A percentile compares a stretch with the other conserved stretches of the same genome.
Evolutionary conservation across 2,329 filamentous ascomycete genomes (phyloP).

Genomic region (Colletotrichum lini): DNA sequence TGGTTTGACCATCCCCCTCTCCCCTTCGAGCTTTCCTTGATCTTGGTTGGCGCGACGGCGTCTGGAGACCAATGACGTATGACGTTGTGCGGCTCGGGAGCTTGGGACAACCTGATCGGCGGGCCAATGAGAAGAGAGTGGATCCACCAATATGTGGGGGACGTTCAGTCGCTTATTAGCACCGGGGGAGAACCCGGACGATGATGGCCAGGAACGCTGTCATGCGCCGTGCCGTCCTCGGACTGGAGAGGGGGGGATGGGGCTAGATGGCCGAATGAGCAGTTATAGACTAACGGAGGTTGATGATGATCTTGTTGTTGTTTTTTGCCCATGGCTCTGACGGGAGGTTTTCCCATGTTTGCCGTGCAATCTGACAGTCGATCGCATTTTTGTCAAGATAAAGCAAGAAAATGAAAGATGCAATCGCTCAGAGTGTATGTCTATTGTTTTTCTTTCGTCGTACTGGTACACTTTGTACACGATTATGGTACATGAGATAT

Average conservation of each 20-base stretch:
- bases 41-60: slow-evolving; percentile 36
- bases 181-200: slow-evolving; percentile 29
- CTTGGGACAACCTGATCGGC: slow-evolving; percentile 30
- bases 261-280: background rate
- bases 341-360: background rate
- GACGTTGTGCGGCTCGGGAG: slow-evolving; percentile 40
- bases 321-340: slow-evolving; percentile 10
- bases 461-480: slow-evolving; percentile 42
- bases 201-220: slow-evolving; percentile 33
- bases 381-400: background rate
- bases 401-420: background rate
- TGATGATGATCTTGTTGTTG: slow-evolving; percentile 16
- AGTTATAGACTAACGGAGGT: background rate
- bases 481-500: slow-evolving; percentile 40
- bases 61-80: slow-evolving; percentile 39
- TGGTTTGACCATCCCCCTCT: slow-evolving; percentile 23
- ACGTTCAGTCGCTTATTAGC: slow-evolving; percentile 6
- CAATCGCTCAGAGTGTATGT: slow-evolving; percentile 22
- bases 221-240: slow-evolving; percentile 20
- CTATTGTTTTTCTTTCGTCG: slow-evolving; percentile 28
- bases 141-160: slow-evolving; percentile 8
- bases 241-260: slow-evolving; percentile 9
- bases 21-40: slow-evolving; percentile 40
- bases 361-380: slow-evolving; percentile 7
- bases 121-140: slow-evolving; percentile 25